Conservation (phyloP, 2,329 filamentous ascomycete genomes). For the Aspergillus eucalypticola region DNA sequence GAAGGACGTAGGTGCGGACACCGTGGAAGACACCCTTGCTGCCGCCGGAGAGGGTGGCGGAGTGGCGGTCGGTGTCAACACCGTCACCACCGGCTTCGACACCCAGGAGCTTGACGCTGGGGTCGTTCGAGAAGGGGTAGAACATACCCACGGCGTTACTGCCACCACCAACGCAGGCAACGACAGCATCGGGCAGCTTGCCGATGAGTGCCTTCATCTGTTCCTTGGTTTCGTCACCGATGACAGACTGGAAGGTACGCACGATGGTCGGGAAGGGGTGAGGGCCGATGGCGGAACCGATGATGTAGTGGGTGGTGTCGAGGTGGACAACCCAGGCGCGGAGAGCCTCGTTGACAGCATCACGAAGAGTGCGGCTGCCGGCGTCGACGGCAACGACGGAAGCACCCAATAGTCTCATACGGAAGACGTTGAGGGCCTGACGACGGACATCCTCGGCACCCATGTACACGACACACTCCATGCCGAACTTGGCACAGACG, state of each 20-base stretch:
- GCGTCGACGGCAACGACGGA: constrained; percentile 91
- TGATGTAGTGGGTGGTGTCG: constrained; percentile 95
- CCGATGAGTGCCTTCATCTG: constrained; percentile 84
- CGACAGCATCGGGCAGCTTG: constrained; percentile 91
- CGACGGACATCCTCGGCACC: constrained; percentile 94
- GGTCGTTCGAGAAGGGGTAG: constrained; percentile 87
- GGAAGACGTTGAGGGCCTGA: constrained; percentile 96
- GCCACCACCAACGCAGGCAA: constrained; percentile 94
- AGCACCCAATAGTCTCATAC: constrained; percentile 93
- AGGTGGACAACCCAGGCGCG: constrained; percentile 92
- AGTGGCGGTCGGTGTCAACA: constrained; percentile 79
- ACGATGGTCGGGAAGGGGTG: constrained; percentile 98
- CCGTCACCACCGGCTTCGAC: constrained; percentile 96
- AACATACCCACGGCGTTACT: constrained; percentile 98
- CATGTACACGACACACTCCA: constrained; percentile 99
- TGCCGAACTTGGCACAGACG: constrained; percentile 95
- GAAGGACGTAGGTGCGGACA: constrained; percentile 91
- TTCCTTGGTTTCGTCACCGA: constrained; percentile 88
- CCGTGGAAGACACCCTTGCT: constrained; percentile 93
- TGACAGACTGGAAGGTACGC: constrained; percentile 94
- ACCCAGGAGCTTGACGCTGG: constrained; percentile 81
- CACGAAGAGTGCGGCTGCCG: constrained; percentile 77
- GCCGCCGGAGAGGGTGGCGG: constrained; percentile 82
- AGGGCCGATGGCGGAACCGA: constrained; percentile 94
- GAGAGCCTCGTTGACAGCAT: constrained; percentile 93